A percentile compares a stretch with the other conserved stretches of the same genome.
These are phyloP conservation scores for Podosphaera fusca DNA, from an alignment of 2,329 filamentous ascomycete genomes.

Conservation along the genomic window DNA sequence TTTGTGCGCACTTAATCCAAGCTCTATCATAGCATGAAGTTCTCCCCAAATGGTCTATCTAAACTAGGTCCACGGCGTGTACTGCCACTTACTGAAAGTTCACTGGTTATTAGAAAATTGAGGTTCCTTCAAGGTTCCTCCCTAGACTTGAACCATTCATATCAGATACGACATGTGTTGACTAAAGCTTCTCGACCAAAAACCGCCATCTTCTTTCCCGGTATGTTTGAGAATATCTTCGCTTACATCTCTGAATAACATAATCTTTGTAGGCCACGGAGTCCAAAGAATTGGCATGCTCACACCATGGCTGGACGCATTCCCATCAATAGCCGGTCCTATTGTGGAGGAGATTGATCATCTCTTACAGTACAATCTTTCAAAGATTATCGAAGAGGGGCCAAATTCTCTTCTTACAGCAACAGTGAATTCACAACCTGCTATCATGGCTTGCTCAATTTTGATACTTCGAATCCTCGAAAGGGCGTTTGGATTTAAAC, in stretches of 20 bases:
- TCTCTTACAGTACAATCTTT: conserved; percentile 50
- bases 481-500: conserved; percentile 57
- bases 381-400: conserved; percentile 54
- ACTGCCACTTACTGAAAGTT: background rate
- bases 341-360: conserved; percentile 72
- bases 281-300: conserved; percentile 80
- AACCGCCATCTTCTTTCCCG: conserved; percentile 19
- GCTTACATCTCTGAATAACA: background rate
- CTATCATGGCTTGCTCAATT: conserved; percentile 87
- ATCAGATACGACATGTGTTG: conserved; percentile 10
- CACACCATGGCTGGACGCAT: conserved; percentile 64
- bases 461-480: conserved; percentile 75
- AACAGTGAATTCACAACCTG: conserved; percentile 76
- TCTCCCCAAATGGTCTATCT: background rate
- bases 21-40: background rate
- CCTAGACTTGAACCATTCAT: background rate
- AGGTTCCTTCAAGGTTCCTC: background rate
- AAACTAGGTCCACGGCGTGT: background rate
- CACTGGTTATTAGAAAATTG: background rate
- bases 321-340: conserved; percentile 53
- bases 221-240: conserved; percentile 8
- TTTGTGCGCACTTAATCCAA: background rate
- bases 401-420: conserved; percentile 55
- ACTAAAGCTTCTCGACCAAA: conserved; percentile 11
- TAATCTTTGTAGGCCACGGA: conserved; percentile 41